Conservation (phyloP, 352 stramenopile species). For the Pythium myriotylum region DNA sequence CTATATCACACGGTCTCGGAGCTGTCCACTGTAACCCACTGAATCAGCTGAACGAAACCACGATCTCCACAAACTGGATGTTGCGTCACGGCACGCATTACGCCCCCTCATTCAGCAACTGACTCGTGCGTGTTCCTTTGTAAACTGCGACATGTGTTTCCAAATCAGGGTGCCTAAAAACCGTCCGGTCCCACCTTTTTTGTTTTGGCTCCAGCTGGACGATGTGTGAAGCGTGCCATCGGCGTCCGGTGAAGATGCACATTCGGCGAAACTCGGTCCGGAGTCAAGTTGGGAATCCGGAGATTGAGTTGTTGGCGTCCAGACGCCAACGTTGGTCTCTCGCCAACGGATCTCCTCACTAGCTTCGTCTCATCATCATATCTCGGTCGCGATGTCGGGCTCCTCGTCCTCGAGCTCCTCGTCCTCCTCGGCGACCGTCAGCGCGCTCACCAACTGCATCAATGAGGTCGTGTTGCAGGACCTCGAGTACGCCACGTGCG, state of each 20-base stretch:
- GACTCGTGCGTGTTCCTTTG: not conserved
- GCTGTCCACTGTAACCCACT: slow-evolving; percentile 1
- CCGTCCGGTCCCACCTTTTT: not conserved
- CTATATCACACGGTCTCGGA: not conserved
- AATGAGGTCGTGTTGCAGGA: slow-evolving; percentile 45
- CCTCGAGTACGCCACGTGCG: slow-evolving; percentile 53
- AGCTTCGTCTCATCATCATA: too few relatives aligned
- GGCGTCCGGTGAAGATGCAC: not conserved
- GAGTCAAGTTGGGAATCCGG: not conserved
- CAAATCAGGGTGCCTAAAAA: not conserved
- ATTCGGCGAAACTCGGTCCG: not conserved
- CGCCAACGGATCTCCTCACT: too few relatives aligned
- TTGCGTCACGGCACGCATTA: not conserved
- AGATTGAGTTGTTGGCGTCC: not conserved
- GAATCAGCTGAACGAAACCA: not conserved
- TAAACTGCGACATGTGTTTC: not conserved
- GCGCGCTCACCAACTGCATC: slow-evolving; percentile 45
- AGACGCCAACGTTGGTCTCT: not conserved
- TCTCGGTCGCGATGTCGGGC: too few relatives aligned
- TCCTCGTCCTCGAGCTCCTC: slow-evolving; percentile 1
- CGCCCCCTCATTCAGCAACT: not conserved
- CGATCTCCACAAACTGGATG: too few relatives aligned
- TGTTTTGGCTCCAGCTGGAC: not conserved
- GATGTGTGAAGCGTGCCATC: not conserved
- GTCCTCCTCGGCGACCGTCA: slow-evolving; percentile 2